Evolutionary conservation across 208 protist genomes (phyloP).

Genomic region (Acanthamoeba royreba): DNA sequence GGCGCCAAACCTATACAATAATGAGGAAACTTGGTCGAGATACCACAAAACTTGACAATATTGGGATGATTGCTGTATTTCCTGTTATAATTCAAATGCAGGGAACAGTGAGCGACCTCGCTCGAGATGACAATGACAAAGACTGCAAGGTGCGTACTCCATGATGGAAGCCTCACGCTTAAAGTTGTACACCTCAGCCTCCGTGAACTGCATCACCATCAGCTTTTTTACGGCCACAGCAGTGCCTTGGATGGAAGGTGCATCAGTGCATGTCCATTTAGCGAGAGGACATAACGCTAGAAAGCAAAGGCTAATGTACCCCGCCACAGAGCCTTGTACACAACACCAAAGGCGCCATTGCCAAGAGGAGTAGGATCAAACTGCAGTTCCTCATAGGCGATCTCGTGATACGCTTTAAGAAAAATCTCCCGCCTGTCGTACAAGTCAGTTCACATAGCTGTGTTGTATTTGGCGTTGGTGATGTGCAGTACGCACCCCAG

Average conservation of each 20-base stretch:
- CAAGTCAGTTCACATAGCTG: background rate
- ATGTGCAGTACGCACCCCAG: background rate
- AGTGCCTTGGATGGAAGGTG: background rate
- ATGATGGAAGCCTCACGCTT: constrained; percentile 30
- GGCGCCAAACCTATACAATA: constrained; percentile 5
- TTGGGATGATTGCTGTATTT: constrained; percentile 33
- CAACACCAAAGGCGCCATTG: constrained; percentile 30
- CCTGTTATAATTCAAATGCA: too few relatives aligned
- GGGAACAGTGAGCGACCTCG: too few relatives aligned
- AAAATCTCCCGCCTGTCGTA: background rate
- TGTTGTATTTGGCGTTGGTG: background rate
- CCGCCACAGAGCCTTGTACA: constrained; percentile 19
- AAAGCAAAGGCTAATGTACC: too few relatives aligned
- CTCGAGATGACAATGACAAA: background rate
- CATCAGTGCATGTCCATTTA: background rate
- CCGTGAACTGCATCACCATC: constrained; percentile 37
- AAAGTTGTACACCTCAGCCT: constrained; percentile 34
- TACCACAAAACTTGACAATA: constrained; percentile 41
- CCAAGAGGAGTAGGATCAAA: background rate
- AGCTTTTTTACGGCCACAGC: constrained; percentile 16
- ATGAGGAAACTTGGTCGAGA: constrained; percentile 14
- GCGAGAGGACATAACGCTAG: too few relatives aligned
- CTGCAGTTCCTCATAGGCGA: constrained; percentile 1
- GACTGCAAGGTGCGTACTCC: background rate
- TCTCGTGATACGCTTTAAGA: constrained; percentile 24